phyloP scores from a whole-genome alignment of 176 grass and related monocot species.

The Eremochloa ophiuroides region DNA sequence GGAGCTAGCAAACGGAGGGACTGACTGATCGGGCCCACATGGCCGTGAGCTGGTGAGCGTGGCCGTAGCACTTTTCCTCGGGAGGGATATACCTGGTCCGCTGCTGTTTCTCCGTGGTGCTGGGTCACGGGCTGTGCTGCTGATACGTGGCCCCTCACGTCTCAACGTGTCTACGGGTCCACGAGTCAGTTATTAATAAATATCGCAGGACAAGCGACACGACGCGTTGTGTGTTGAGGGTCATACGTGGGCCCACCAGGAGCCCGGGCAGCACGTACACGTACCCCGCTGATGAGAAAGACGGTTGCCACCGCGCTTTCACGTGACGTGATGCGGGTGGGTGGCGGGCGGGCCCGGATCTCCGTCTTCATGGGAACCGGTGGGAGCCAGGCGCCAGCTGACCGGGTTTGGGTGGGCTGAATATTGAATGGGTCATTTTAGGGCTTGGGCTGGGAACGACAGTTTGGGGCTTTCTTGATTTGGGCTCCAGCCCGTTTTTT shows the following conservation, averaged over 20 bases:
- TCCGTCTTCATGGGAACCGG: constrained; percentile 24
- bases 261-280: not conserved
- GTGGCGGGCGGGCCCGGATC: not conserved
- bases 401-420: not conserved
- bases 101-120: not conserved
- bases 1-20: accelerated
- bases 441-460: not conserved
- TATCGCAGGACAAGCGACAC: not conserved
- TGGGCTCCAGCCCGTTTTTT: not conserved
- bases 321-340: constrained; percentile 13
- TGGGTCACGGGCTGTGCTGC: not conserved
- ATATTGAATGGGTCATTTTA: not conserved
- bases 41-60: not conserved
- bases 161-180: not conserved
- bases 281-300: not conserved
- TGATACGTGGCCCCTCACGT: not conserved
- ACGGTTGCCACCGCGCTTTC: constrained; percentile 29
- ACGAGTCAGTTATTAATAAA: not conserved
- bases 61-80: not conserved
- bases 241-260: not conserved
- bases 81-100: constrained; percentile 23
- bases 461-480: not conserved
- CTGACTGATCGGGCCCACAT: accelerated
- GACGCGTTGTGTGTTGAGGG: not conserved
- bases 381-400: not conserved